phyloP scores from a whole-genome alignment of 2,329 filamentous ascomycete species.

The Dactylellina cionopaga region DNA sequence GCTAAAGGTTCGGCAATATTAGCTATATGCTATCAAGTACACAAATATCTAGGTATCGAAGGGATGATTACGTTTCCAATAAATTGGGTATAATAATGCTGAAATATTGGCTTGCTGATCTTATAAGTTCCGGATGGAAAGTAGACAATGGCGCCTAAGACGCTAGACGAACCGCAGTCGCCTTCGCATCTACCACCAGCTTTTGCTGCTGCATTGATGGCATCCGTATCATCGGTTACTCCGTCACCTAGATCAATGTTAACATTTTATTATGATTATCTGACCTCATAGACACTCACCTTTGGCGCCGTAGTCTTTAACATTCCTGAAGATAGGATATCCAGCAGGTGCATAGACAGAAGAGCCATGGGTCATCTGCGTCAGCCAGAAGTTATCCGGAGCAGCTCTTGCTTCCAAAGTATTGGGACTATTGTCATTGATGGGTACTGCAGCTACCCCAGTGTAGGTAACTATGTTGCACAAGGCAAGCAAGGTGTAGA shows the following conservation, averaged over 20 bases:
- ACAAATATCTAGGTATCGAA: too few species aligned
- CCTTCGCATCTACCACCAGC: slow-evolving; percentile 58
- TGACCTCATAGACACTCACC: slow-evolving; percentile 56
- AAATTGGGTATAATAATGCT: slow-evolving; percentile 57
- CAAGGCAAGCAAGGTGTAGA: not conserved
- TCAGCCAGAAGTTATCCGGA: slow-evolving; percentile 35
- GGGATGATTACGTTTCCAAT: slow-evolving; percentile 55
- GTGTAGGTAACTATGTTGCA: too few species aligned
- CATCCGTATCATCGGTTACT: slow-evolving; percentile 57
- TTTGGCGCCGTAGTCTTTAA: slow-evolving; percentile 61
- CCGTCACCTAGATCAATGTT: slow-evolving; percentile 55
- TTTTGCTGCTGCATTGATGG: slow-evolving; percentile 59
- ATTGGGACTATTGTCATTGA: not conserved
- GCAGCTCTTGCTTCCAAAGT: not conserved
- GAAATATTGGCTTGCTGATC: slow-evolving; percentile 54
- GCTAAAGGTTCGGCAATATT: slow-evolving; percentile 84
- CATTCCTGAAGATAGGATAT: slow-evolving; percentile 63
- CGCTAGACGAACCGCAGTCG: slow-evolving; percentile 55
- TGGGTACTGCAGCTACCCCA: not conserved
- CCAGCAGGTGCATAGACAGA: slow-evolving; percentile 14
- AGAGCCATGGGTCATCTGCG: slow-evolving; percentile 18
- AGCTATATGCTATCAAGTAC: not conserved
- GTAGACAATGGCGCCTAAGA: slow-evolving; percentile 52
- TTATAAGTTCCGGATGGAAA: slow-evolving; percentile 38
- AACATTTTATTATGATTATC: not conserved